Base-by-base conservation (phyloP, 305 asterid genomes). In the Euphrasia arctica region DNA sequence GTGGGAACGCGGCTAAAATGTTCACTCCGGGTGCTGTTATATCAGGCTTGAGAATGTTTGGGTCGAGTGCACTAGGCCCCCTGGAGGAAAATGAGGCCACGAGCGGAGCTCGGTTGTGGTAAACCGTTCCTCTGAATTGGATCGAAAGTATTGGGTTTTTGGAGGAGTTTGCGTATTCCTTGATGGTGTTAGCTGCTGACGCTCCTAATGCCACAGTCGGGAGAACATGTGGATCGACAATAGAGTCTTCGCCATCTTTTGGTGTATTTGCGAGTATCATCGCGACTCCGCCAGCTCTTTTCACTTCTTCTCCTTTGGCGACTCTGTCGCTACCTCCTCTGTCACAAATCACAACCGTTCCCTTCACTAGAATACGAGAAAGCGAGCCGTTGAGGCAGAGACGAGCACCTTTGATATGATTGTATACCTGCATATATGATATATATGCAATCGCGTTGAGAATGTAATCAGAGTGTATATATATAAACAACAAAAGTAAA, bases 1-100 rank as follows among this genome's bases (percentile, higher is more conserved):
- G 39, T 32, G 39, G 39, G 5, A 3, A 32, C 0, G 39, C 39
- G 5, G 39, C 39, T 32, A 32, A 32, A 32, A 32, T 32, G 39
- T 32, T 32, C 39, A 32, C 0, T 5, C 39, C 39, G 39, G 39
- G 5, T 32, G 22, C 22, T 18, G 22, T 18, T 18, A 18, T 18
- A 18, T 18, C 22, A 0, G 22, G 22, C 22, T 18, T 32, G 5
- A 32, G 5, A 5, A 32, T 32, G 6, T 5, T 3, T 3, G 39
- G 39, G 39, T 32, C 39, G 5, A 32, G 6, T 5, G 1, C 5
- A 32, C 5, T 86, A 4, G 96, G 96, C 5, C 95, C 90, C 12
- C 96, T 74, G 3, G 95, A 83, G 29, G 96, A 89, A 68, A 89
- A 89, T 9, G 92, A 83, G 0, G 92, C 90, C 77, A 84, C 67